Base-by-base conservation (phyloP, 129 eudicot genomes). In the Ambrosia trifida region DNA sequence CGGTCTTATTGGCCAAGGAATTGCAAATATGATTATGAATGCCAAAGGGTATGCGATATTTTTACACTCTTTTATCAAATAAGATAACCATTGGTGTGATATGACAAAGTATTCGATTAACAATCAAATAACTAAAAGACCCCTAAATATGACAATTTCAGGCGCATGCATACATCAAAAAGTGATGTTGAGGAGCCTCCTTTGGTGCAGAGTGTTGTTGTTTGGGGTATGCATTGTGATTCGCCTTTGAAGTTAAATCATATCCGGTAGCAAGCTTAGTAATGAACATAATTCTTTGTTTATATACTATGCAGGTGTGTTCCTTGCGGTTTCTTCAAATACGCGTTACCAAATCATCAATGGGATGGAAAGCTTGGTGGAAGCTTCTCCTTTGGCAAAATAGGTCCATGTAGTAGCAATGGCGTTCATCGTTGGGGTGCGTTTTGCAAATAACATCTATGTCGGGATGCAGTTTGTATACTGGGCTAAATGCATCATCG, bases 381-480 rank as follows among this genome's bases (percentile, higher is more conserved):
- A 89, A 77, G 83, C 82, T 45, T 93, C 92, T 20, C 87, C 96
- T 19, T 13, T 93, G 72, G 98, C 87, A 2, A 89, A 93, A 81
- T 80, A 80, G 72, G 73, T 87, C 77, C 98, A 93, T 11, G 86
- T 83, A 24, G 83, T 85, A 68, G 90, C 98, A 63, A 82, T 87
- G 98, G 97, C 97, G 17, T 94, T 94, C 64, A 94, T 97, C 2
- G 88, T 94, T 18, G 97, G 98, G 0, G 93, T 94, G 62, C 84
- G 98, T 45, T 89, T 94, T 50, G 97, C 98, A 73, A 94, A 94
- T 78, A 94, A 94, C 76, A 80, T 89, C 3, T 94, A 89, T 46
- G 98, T 97, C 19, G 98, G 98, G 41, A 89, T 94, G 98, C 98
- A 94, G 80, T 94, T 94, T 81, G 86, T 94, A 10, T 97, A 94